Evolutionary conservation across 768 basidiomycete species (phyloP).

Genomic region (Tulasnella sp.): DNA sequence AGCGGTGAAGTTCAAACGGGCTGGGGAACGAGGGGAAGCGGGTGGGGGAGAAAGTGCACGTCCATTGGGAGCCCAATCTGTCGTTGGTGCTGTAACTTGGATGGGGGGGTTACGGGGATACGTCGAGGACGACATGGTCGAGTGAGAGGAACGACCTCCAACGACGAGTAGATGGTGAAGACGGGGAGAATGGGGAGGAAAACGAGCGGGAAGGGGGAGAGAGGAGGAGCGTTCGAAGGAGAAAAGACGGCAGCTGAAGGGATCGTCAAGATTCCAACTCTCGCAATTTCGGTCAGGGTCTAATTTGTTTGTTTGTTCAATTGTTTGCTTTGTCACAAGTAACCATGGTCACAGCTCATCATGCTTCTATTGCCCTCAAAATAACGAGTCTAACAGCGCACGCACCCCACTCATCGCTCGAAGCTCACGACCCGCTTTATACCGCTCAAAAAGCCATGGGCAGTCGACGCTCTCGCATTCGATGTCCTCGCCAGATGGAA

Average conservation of each 20-base stretch:
- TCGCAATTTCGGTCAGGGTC: constrained; percentile 1
- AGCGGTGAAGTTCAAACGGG: not conserved
- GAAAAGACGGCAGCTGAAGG: not conserved
- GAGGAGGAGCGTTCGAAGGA: not conserved
- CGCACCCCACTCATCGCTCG: constrained; percentile 27
- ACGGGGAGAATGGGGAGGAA: constrained; percentile 7
- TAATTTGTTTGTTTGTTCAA: not conserved
- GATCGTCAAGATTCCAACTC: not conserved
- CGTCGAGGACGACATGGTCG: constrained; percentile 7
- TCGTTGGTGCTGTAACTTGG: constrained; percentile 3
- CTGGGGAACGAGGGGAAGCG: not conserved
- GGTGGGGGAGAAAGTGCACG: constrained; percentile 8
- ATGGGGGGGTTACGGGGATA: not conserved
- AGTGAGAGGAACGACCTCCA: not conserved
- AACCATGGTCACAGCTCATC: not conserved
- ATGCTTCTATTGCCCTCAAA: not conserved
- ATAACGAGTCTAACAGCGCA: constrained; percentile 7
- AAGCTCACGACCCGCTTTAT: constrained; percentile 38
- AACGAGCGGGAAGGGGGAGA: not conserved
- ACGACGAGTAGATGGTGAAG: not conserved
- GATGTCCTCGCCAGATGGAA: constrained; percentile 49
- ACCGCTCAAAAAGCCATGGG: constrained; percentile 68
- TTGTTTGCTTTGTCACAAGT: too few relatives aligned
- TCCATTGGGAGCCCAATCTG: constrained; percentile 1
- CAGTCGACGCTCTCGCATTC: constrained; percentile 83